Evolutionary conservation across 2,329 filamentous ascomycete genomes (phyloP), one percentile per base, ranked within the genome.

Genomic region (Trematosphaeria pertusa): DNA sequence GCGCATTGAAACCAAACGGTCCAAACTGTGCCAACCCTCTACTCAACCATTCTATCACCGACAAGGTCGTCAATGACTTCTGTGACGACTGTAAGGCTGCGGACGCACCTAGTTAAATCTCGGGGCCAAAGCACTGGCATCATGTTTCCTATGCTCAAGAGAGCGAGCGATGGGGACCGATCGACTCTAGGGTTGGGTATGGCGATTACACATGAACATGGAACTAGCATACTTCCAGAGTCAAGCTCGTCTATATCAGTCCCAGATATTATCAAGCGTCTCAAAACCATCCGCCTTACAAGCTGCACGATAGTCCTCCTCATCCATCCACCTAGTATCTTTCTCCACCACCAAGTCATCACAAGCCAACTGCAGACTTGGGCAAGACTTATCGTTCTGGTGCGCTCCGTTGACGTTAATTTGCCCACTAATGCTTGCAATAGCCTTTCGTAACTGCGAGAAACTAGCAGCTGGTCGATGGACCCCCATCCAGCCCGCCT

Each of bases 231-330:
- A 28, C 7, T 28, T 28, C 24, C 24, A 28, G 24, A 28, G 24
- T 28, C 24, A 28, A 28, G 24, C 24, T 28, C 24, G 24, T 28
- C 24, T 28, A 28, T 28, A 37, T 50, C 19, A 50, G 30, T 36
- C 28, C 48, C 37, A 50, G 17, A 46, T 47, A 41, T 42, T 26
- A 50, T 45, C 24, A 19, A 37, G 37, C 17, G 39, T 41, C 37
- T 50, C 43, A 43, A 46, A 50, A 21, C 37, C 48, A 24, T 38
- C 35, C n/a, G 37, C 48, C 37, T 50, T 46, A 11, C 24, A 50
- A 50, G 43, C 43, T 28, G 37, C 38, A 45, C 43, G 38, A 32
- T 50, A 50, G 30, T 32, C 48, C 28, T 46, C n/a, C 37, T 47
- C 38, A 37, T 47, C 38, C 32, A 37, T 39, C 48, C 37, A 50